A percentile compares a stretch with the other conserved stretches of the same genome.
Evolutionary conservation across 306 rosid genomes (phyloP).

Genomic region (Vicia villosa): DNA sequence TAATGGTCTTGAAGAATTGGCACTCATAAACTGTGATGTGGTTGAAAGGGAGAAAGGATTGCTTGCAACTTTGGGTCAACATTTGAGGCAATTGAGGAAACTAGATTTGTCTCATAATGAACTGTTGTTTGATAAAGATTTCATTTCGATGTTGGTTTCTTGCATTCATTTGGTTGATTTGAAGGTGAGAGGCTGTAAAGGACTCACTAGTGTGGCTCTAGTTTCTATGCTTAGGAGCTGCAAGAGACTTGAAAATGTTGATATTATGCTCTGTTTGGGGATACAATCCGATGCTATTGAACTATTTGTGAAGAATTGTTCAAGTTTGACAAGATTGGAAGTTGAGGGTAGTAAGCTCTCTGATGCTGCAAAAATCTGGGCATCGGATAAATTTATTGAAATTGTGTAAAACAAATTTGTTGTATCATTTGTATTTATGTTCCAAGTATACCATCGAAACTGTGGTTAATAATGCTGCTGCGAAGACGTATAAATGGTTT

Average conservation of each 20-base stretch:
- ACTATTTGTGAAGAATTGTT: conserved; percentile 49
- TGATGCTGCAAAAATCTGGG: conserved; percentile 53
- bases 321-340: conserved; percentile 53
- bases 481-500: too few species aligned
- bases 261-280: conserved; percentile 62
- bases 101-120: conserved; percentile 82
- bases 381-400: conserved; percentile 57
- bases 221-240: conserved; percentile 59
- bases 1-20: conserved; percentile 68
- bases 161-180: conserved; percentile 61
- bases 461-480: too few species aligned
- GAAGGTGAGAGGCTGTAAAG: conserved; percentile 73
- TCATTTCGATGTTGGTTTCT: conserved; percentile 68
- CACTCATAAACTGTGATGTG: conserved; percentile 79
- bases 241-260: conserved; percentile 61
- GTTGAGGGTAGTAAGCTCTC: conserved; percentile 77
- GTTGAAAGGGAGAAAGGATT: conserved; percentile 83
- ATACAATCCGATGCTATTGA: conserved; percentile 60
- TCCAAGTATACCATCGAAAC: too few species aligned
- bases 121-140: conserved; percentile 71
- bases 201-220: conserved; percentile 51
- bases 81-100: conserved; percentile 62
- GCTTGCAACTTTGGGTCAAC: conserved; percentile 81
- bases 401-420: conserved; percentile 28
- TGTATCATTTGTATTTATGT: too few species aligned